Evolutionary conservation across 257 asterid genomes (phyloP).

Genomic region (Gentiana straminea): DNA sequence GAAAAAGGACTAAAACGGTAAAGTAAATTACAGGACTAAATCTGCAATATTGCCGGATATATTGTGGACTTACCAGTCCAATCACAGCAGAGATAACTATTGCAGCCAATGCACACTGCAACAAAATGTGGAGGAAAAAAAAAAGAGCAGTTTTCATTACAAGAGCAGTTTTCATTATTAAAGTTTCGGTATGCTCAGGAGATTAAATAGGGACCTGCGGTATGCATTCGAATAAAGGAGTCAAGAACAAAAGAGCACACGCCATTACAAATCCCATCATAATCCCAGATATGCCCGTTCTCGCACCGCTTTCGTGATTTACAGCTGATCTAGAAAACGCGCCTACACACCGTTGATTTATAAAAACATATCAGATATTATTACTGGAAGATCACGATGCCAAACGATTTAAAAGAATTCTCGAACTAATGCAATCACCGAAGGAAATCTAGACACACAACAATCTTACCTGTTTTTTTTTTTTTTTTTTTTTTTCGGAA

Average conservation of each 20-base stretch:
- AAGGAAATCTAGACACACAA: constrained; percentile 7
- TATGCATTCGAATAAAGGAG: constrained; percentile 82
- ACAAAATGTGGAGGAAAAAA: constrained; percentile 13
- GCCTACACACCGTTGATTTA: constrained; percentile 35
- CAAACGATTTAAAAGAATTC: constrained; percentile 7
- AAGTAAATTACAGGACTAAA: too few species aligned
- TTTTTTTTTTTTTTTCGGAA: too few species aligned
- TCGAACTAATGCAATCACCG: neutral
- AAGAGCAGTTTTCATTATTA: too few species aligned
- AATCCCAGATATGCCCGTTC: constrained; percentile 88
- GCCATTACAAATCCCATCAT: constrained; percentile 91
- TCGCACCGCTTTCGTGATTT: constrained; percentile 98
- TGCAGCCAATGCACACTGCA: constrained; percentile 91
- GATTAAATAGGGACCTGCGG: constrained; percentile 57
- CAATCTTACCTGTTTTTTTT: constrained; percentile 50
- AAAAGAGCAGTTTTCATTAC: neutral
- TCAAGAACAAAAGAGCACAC: constrained; percentile 87
- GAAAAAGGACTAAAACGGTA: too few species aligned
- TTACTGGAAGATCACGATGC: constrained; percentile 9
- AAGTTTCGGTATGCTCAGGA: constrained; percentile 5
- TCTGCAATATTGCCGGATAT: neutral
- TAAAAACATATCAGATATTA: constrained; percentile 23
- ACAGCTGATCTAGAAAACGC: constrained; percentile 99
- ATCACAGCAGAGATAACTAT: constrained; percentile 94
- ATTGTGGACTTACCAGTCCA: constrained; percentile 71